Evolutionary conservation across 192 early-diverging fungal genomes (phyloP).

Genomic region (Coemansia sp.): DNA sequence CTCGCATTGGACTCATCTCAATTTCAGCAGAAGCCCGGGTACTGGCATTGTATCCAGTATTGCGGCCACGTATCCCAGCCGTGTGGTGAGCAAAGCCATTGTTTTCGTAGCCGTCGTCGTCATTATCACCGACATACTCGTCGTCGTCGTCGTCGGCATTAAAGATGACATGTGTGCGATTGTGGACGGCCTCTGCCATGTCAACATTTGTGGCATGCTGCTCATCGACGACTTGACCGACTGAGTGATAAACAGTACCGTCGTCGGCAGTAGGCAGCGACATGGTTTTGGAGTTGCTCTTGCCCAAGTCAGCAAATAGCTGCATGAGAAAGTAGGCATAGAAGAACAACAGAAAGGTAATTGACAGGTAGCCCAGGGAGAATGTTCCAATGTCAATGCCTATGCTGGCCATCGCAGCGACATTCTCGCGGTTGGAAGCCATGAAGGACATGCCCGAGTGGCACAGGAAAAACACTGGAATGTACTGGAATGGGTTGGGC

Average conservation of each 20-base stretch:
- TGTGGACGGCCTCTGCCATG: background rate
- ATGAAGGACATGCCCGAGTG: constrained; percentile 68
- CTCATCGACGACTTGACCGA: constrained; percentile 20
- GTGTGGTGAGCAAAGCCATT: constrained; percentile 3
- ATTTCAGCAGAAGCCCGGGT: constrained; percentile 42
- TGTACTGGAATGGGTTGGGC: constrained; percentile 56
- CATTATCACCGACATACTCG: constrained; percentile 13
- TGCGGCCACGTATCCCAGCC: background rate
- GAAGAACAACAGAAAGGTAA: constrained; percentile 64
- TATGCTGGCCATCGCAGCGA: constrained; percentile 46
- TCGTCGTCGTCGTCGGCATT: constrained; percentile 37
- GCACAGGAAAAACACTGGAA: constrained; percentile 58
- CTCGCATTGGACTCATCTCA: constrained; percentile 32
- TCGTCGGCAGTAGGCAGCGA: constrained; percentile 36
- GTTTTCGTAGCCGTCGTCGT: background rate
- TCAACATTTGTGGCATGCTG: background rate
- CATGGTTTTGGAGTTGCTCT: constrained; percentile 21
- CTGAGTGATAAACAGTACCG: constrained; percentile 34
- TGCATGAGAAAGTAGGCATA: constrained; percentile 59
- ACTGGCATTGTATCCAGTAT: constrained; percentile 2
- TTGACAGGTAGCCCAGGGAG: constrained; percentile 59
- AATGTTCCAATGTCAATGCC: constrained; percentile 64
- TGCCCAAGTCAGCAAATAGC: constrained; percentile 47
- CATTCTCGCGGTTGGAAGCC: constrained; percentile 64
- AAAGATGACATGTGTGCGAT: constrained; percentile 39